Evolutionary conservation across 2,329 filamentous ascomycete genomes (phyloP).

Genomic region (Ophidiomyces ophidiicola): DNA sequence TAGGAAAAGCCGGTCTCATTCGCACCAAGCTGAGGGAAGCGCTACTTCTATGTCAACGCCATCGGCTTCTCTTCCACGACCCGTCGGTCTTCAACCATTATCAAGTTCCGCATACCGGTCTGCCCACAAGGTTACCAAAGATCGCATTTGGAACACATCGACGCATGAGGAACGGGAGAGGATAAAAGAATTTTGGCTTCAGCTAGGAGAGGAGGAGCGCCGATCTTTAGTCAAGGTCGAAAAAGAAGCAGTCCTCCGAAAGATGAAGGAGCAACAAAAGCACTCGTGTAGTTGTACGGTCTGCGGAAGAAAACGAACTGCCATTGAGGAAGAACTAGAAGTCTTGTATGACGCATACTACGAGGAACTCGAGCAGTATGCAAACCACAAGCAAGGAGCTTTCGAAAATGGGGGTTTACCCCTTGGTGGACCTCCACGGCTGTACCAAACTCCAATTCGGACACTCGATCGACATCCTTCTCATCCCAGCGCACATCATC

Average conservation of each 20-base stretch:
- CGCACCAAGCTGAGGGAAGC: constrained; percentile 29
- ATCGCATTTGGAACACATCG: constrained; percentile 96
- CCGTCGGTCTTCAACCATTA: constrained; percentile 33
- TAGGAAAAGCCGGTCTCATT: constrained; percentile 27
- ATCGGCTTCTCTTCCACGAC: constrained; percentile 34
- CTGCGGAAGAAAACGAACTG: constrained; percentile 87
- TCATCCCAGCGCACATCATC: constrained; percentile 46
- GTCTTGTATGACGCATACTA: constrained; percentile 98
- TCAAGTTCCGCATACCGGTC: constrained; percentile 33
- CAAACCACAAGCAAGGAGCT: constrained; percentile 61
- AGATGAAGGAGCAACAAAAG: constrained; percentile 99
- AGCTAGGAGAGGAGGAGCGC: constrained; percentile 82
- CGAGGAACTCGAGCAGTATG: constrained; percentile 93
- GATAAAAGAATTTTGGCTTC: constrained; percentile 97
- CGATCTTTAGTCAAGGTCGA: constrained; percentile 95
- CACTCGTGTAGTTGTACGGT: constrained; percentile 97
- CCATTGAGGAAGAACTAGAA: constrained; percentile 95
- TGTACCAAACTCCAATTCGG: constrained; percentile 46
- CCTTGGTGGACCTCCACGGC: constrained; percentile 55
- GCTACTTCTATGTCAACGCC: constrained; percentile 30
- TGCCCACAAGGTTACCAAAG: constrained; percentile 46
- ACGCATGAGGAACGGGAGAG: constrained; percentile 89
- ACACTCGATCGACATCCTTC: constrained; percentile 47
- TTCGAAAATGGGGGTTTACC: constrained; percentile 49
- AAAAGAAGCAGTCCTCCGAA: constrained; percentile 92